These are phyloP conservation scores for Orychophragmus violaceus DNA, from an alignment of 345 rosid genomes.

Conservation along the genomic window DNA sequence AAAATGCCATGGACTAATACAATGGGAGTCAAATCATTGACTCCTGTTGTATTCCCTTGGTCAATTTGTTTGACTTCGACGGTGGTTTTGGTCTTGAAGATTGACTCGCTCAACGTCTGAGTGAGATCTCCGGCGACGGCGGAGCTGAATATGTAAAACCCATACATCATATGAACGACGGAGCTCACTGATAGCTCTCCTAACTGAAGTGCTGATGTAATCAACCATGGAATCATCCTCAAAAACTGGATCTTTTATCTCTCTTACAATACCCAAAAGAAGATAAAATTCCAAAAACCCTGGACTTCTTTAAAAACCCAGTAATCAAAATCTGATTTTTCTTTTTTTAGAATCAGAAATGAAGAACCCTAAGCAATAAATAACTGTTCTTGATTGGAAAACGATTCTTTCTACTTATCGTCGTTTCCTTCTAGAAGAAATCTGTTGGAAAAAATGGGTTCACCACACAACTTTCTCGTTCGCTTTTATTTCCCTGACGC, in stretches of 20 bases:
- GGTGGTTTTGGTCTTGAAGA: conserved; percentile 46
- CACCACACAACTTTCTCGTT: conserved; percentile 40
- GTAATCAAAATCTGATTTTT: not conserved
- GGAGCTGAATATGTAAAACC: conserved; percentile 74
- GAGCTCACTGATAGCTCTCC: conserved; percentile 77
- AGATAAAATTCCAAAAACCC: not conserved
- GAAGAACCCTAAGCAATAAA: not conserved
- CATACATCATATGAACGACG: conserved; percentile 67
- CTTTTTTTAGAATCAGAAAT: conserved; percentile 9
- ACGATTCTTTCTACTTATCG: not conserved
- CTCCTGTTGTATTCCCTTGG: conserved; percentile 13
- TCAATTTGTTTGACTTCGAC: conserved; percentile 36
- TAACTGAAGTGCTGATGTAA: conserved; percentile 56
- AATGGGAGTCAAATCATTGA: conserved; percentile 63
- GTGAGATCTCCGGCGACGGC: conserved; percentile 90
- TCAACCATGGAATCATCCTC: conserved; percentile 63
- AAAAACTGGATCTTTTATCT: not conserved
- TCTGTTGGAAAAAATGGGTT: conserved; percentile 17
- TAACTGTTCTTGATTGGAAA: not conserved
- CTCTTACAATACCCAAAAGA: not conserved
- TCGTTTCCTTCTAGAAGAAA: conserved; percentile 5
- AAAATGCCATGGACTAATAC: conserved; percentile 96
- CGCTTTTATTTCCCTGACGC: not conserved
- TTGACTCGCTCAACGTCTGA: conserved; percentile 42
- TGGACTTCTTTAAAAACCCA: not conserved